phyloP scores from a whole-genome alignment of 495 filamentous ascomycete genomes.

The Penicillium salamii region DNA sequence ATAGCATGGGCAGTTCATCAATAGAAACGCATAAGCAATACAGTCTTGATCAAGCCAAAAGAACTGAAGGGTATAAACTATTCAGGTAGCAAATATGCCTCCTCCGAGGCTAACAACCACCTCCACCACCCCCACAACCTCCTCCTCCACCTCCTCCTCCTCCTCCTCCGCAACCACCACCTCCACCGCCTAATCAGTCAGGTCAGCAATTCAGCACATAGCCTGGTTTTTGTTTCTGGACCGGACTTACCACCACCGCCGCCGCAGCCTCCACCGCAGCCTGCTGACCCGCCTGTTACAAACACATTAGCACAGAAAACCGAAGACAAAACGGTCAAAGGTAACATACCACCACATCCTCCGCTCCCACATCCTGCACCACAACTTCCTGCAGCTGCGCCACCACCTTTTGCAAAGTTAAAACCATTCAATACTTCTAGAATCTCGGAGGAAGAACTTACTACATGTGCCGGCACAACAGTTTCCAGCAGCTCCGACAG shows the following conservation, averaged over 20 bases:
- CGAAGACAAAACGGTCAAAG: neutral
- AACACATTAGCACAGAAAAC: neutral
- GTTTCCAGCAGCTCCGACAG: slow-evolving; percentile 39
- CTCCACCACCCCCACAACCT: slow-evolving; percentile 23
- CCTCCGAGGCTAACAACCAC: slow-evolving; percentile 5
- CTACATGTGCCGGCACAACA: slow-evolving; percentile 48
- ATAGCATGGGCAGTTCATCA: too few relatives aligned
- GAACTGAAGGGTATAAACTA: too few relatives aligned
- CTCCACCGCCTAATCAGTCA: slow-evolving; percentile 23
- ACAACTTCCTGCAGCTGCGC: neutral
- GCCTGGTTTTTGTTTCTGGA: too few relatives aligned
- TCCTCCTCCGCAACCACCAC: slow-evolving; percentile 27
- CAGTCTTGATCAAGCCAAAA: too few relatives aligned
- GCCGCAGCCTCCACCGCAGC: slow-evolving; percentile 1
- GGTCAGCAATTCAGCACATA: too few relatives aligned
- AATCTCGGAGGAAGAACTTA: slow-evolving; percentile 1
- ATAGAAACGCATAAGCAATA: too few relatives aligned
- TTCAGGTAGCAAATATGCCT: too few relatives aligned
- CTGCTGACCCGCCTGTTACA: neutral
- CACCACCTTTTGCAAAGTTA: neutral
- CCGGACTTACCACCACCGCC: slow-evolving; percentile 31
- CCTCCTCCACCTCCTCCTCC: slow-evolving; percentile 21
- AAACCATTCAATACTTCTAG: neutral
- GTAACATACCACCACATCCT: neutral
- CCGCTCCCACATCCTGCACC: too few relatives aligned